Conservation (phyloP, 73 alveolate species). For the Halteria grandinella region DNA sequence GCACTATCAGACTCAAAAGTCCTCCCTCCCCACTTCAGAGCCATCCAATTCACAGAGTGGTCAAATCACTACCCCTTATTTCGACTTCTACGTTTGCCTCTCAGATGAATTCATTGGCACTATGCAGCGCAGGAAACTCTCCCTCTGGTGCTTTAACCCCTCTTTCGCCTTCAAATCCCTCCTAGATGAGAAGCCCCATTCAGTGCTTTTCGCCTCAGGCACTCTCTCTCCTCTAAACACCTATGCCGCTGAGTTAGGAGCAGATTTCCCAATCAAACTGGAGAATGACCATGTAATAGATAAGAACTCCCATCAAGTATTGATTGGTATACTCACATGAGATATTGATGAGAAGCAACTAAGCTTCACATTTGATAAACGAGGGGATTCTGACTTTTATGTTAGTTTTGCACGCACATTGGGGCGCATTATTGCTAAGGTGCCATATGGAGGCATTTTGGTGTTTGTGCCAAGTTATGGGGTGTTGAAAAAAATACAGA, state of each 20-base stretch:
- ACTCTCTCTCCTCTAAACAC: slow-evolving; percentile 87
- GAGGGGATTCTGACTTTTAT: slow-evolving; percentile 77
- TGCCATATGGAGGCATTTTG: slow-evolving; percentile 87
- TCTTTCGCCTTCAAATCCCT: slow-evolving; percentile 76
- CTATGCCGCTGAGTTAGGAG: slow-evolving; percentile 73
- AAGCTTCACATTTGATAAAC: slow-evolving; percentile 70
- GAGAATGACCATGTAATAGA: slow-evolving; percentile 83
- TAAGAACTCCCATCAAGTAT: slow-evolving; percentile 66
- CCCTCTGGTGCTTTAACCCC: slow-evolving; percentile 86
- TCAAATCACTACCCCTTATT: too few relatives aligned
- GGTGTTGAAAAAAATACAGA: slow-evolving; percentile 72
- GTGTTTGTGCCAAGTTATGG: slow-evolving; percentile 87
- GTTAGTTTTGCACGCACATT: slow-evolving; percentile 74
- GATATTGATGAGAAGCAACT: slow-evolving; percentile 49
- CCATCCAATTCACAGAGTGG: too few relatives aligned
- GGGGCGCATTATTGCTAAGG: slow-evolving; percentile 70
- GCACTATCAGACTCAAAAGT: background rate
- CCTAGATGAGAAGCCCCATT: slow-evolving; percentile 74
- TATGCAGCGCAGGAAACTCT: slow-evolving; percentile 56
- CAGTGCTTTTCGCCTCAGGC: slow-evolving; percentile 80
- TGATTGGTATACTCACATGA: slow-evolving; percentile 70
- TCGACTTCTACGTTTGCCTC: slow-evolving; percentile 61
- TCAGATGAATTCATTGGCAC: slow-evolving; percentile 46
- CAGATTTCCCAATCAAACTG: slow-evolving; percentile 58
- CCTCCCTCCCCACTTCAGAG: background rate